Base-by-base conservation (phyloP, 164 flowering plant species). In the Buxus sempervirens region DNA sequence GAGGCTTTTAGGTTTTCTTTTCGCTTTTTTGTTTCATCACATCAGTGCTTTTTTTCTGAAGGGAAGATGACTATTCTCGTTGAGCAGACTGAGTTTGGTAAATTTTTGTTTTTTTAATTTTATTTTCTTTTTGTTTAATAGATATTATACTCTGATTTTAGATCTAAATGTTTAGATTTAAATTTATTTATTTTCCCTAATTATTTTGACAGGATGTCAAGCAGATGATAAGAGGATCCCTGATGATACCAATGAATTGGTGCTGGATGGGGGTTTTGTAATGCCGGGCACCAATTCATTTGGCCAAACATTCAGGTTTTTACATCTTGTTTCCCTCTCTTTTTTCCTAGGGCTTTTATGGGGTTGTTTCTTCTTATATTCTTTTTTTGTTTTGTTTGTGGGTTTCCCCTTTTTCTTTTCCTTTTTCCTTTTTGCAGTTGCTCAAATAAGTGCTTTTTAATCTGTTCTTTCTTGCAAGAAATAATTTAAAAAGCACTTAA, bases 11-110 rank as follows among this genome's bases (percentile, higher is more conserved):
- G 23, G 8, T 27, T 5, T 54, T 41, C 16, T 54, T 55, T 63
- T 24, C 57, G n/a, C n/a, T n/a, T 24, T 23, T 19, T 23, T 55
- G 41, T 16, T 62, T 64, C n/a, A n/a, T n/a, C n/a, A n/a, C n/a
- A n/a, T n/a, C 27, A 4, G 14, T n/a, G 56, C 51, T 49, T 16
- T 36, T 51, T 9, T 54, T 61, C 23, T 54, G 13, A 0, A n/a
- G 58, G 23, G 23, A 74, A 58, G 53, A 79, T 79, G 82, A 79
- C 82, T 10, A 76, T 76, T 60, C 59, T 66, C 70, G 58, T 76
- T 49, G 76, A 79, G 57, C 79, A 76, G 58, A 79, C 77, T 22
- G 63, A 74, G 19, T 9, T 68, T 21, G 82, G 82, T 76, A 69
- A 23, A n/a, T 25, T 32, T 42, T 2, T 48, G 38, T 54, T 65